Percentiles rank a stretch among this genome's conserved stretches.
Evolutionary conservation across 2,329 filamentous ascomycete genomes (phyloP).

Genomic region (Botrytis deweyae): DNA sequence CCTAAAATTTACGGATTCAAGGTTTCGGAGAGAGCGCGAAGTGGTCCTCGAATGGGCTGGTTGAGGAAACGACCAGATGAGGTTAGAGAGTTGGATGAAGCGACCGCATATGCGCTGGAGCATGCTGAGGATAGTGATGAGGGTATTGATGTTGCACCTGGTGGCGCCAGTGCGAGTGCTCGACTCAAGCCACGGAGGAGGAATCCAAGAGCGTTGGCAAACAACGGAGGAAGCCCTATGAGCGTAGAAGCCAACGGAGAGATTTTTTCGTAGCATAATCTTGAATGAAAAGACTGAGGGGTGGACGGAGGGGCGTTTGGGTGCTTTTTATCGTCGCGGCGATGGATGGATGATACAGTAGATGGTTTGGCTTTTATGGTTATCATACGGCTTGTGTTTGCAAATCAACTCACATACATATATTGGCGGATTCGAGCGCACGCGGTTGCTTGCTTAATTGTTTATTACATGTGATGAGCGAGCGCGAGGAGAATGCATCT

Average conservation of each 20-base stretch:
- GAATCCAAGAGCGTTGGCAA: slow-evolving; percentile 8
- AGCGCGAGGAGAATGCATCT: background rate
- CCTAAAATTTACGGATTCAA: slow-evolving; percentile 96
- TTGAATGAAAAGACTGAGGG: background rate
- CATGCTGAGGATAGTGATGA: slow-evolving; percentile 58
- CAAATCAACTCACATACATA: slow-evolving; percentile 9
- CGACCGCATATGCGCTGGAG: slow-evolving; percentile 53
- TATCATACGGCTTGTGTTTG: slow-evolving; percentile 10
- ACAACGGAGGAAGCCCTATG: slow-evolving; percentile 39
- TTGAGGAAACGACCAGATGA: slow-evolving; percentile 79
- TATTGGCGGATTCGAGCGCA: slow-evolving; percentile 1
- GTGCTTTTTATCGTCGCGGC: slow-evolving; percentile 14
- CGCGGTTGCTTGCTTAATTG: slow-evolving; percentile 5
- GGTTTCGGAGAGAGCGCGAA: slow-evolving; percentile 85
- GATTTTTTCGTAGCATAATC: slow-evolving; percentile 24
- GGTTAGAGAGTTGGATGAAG: slow-evolving; percentile 81
- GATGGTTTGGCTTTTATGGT: slow-evolving; percentile 12
- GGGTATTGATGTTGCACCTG: slow-evolving; percentile 41
- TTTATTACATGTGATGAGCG: background rate
- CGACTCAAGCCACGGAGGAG: slow-evolving; percentile 16
- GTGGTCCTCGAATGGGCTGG: slow-evolving; percentile 96
- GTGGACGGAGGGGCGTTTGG: slow-evolving; percentile 10
- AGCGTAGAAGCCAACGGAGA: slow-evolving; percentile 36
- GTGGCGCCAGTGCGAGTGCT: slow-evolving; percentile 14
- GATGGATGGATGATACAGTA: slow-evolving; percentile 18